phyloP scores from a whole-genome alignment of 2,329 filamentous ascomycete genomes.

The Penicillium sp. region DNA sequence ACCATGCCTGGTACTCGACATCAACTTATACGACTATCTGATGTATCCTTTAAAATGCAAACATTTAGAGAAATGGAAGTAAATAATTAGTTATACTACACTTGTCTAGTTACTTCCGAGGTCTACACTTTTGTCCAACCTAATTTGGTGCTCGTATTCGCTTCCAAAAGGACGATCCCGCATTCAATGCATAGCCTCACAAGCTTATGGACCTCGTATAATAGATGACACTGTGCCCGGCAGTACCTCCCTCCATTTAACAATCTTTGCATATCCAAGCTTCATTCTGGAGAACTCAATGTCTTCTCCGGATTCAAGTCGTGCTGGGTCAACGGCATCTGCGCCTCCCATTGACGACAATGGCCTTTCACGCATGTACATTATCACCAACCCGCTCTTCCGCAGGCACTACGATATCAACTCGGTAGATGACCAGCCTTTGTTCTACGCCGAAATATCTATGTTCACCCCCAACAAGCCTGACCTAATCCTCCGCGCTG shows the following conservation, averaged over 20 bases:
- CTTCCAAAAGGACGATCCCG: neutral
- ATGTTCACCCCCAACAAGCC: slow-evolving; percentile 16
- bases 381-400: slow-evolving; percentile 12
- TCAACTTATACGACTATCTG: neutral
- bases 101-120: neutral
- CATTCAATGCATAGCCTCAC: neutral
- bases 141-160: neutral
- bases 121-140: neutral
- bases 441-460: slow-evolving; percentile 15
- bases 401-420: slow-evolving; percentile 17
- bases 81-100: neutral
- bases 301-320: slow-evolving; percentile 5
- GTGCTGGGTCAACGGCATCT: slow-evolving; percentile 12
- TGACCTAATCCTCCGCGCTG: slow-evolving; percentile 15
- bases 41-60: neutral
- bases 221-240: neutral
- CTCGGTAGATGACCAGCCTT: slow-evolving; percentile 5
- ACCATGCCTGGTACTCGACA: too few relatives aligned
- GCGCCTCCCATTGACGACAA: slow-evolving; percentile 4
- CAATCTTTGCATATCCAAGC: neutral
- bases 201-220: neutral
- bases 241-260: neutral
- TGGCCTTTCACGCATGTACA: slow-evolving; percentile 6
- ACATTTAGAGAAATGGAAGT: neutral
- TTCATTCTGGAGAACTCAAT: neutral